phyloP scores from a whole-genome alignment of 1,284 basidiomycete species.

The Ceratorhiza oryzae-sativae region DNA sequence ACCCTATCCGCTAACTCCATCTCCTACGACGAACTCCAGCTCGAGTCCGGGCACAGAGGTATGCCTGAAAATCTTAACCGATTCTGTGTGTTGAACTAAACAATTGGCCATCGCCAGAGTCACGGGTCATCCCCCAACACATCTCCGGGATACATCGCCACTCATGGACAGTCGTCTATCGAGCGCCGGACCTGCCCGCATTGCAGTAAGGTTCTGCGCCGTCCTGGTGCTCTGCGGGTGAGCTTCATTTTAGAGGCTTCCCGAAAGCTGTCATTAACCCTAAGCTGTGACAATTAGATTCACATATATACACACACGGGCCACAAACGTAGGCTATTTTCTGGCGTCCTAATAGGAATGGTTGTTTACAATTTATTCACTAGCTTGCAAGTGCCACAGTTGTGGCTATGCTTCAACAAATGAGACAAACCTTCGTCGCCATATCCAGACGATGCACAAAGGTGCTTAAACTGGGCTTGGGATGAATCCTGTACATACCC shows the following conservation, averaged over 20 bases:
- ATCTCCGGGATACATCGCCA: neutral
- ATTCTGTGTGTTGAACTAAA: too few species aligned
- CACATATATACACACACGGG: conserved; percentile 18
- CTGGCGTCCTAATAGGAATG: too few species aligned
- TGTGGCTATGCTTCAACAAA: conserved; percentile 28
- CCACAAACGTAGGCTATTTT: conserved; percentile 10
- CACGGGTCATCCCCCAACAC: neutral
- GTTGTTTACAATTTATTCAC: neutral
- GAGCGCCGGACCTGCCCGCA: conserved; percentile 23
- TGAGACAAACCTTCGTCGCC: conserved; percentile 18
- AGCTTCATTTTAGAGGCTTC: neutral
- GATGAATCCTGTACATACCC: too few species aligned
- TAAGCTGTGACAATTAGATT: neutral
- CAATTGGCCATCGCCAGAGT: too few species aligned
- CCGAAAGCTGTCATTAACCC: neutral
- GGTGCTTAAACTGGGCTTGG: neutral
- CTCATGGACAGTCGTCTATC: neutral
- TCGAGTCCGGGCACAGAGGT: too few species aligned
- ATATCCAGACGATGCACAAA: conserved; percentile 8
- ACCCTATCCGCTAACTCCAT: neutral
- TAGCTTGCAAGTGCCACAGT: neutral
- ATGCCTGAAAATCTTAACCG: too few species aligned
- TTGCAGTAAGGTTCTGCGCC: conserved; percentile 16
- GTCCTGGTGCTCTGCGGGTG: conserved; percentile 25
- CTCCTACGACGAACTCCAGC: neutral